phyloP scores from a whole-genome alignment of 805 yeast genomes.

The Ogataea ganodermae region DNA sequence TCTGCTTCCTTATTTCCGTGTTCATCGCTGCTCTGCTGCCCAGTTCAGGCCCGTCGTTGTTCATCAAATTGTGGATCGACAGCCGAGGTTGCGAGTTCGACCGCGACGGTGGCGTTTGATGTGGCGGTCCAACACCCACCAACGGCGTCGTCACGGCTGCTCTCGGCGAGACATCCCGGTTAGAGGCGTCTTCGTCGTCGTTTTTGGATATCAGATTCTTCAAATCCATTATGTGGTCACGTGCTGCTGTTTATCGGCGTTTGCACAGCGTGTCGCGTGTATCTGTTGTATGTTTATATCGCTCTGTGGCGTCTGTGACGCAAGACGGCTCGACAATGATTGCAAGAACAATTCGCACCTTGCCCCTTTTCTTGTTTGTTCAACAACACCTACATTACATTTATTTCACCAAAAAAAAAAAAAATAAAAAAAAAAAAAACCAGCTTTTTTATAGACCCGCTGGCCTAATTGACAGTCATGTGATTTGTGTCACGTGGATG shows the following conservation, averaged over 20 bases:
- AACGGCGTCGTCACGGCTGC: slow-evolving; percentile 4
- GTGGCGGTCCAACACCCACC: slow-evolving; percentile 2
- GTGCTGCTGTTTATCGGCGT: no score
- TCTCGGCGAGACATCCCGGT: background rate
- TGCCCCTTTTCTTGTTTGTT: background rate
- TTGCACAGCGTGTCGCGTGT: no score
- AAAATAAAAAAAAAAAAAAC: background rate
- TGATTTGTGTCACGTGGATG: background rate
- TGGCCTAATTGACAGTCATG: background rate
- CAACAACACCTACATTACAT: no score
- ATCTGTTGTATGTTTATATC: no score
- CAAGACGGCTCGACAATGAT: no score
- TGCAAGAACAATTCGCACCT: background rate
- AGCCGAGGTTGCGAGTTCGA: slow-evolving; percentile 31
- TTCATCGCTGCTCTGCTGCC: background rate
- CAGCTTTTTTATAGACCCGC: background rate
- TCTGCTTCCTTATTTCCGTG: slow-evolving; percentile 23
- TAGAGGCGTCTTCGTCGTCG: slow-evolving; percentile 22
- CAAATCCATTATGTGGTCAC: slow-evolving; percentile 30
- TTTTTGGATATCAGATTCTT: slow-evolving; percentile 32
- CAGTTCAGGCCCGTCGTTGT: slow-evolving; percentile 21
- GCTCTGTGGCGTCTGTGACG: no score
- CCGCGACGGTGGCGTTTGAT: slow-evolving; percentile 12
- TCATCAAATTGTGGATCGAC: slow-evolving; percentile 36
- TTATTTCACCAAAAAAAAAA: background rate